Percentiles rank a stretch among this genome's conserved stretches.
Conservation (phyloP, 1,284 basidiomycete species). For the Peniophora sp. region DNA sequence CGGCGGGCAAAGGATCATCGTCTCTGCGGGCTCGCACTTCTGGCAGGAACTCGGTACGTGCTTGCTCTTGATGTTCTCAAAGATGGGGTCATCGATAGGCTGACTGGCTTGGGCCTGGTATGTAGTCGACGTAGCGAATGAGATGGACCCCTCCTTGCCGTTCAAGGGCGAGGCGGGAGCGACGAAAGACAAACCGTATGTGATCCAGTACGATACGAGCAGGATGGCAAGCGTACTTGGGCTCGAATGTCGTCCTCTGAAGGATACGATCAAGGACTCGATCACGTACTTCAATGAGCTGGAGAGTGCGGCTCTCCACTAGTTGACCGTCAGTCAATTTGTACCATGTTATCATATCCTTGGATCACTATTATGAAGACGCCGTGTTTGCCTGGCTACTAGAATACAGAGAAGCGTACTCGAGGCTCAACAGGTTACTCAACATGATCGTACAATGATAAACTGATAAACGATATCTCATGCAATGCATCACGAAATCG, state of each 20-base stretch:
- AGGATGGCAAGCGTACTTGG: slow-evolving; percentile 38
- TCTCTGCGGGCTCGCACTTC: slow-evolving; percentile 14
- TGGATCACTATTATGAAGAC: too few species aligned
- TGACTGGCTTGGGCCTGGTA: background rate
- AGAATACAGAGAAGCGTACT: too few species aligned
- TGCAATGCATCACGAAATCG: too few species aligned
- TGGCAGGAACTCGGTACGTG: slow-evolving; percentile 24
- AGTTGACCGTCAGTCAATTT: too few species aligned
- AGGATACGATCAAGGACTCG: slow-evolving; percentile 33
- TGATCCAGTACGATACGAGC: slow-evolving; percentile 19
- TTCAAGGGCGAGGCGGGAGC: slow-evolving; percentile 14
- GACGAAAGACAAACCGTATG: slow-evolving; percentile 21
- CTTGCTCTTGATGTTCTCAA: background rate
- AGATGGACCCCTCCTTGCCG: slow-evolving; percentile 1
- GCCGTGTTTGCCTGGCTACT: too few species aligned
- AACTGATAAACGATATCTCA: too few species aligned
- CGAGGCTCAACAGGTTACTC: too few species aligned
- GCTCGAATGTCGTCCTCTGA: slow-evolving; percentile 34
- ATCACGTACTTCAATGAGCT: slow-evolving; percentile 27
- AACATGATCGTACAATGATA: too few species aligned
- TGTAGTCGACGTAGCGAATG: slow-evolving; percentile 7
- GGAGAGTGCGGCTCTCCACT: background rate
- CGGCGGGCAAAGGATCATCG: slow-evolving; percentile 34
- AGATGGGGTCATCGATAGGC: too few species aligned
- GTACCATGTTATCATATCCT: too few species aligned